Base-by-base conservation (phyloP, 2,329 filamentous ascomycete genomes). In the Thielaviopsis populi region DNA sequence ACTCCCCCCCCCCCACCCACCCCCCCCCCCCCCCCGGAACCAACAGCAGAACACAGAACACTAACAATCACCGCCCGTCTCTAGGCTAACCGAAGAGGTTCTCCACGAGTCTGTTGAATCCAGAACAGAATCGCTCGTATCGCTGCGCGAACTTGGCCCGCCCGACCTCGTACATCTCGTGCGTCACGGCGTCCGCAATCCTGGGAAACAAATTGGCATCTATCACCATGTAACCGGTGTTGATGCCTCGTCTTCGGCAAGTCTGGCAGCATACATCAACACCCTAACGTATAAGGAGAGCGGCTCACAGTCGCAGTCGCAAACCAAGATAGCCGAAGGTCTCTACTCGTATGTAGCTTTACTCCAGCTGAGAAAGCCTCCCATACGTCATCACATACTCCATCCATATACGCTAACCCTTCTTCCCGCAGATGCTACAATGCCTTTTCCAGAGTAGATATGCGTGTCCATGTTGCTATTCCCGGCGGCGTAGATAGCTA, bases 211-310 rank as follows among this genome's bases (percentile, higher is more conserved):
- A 88, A 86, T 85, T 67, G 94, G 94, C 66, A 86, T 96, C 64
- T 99, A 99, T 73, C 94, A 99, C 74, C 94, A 99, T 84, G 91
- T 96, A 69, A 96, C 91, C 46, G 94, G 94, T 67, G 86, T 96
- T 72, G 94, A 99, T 76, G 94, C 94, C 59, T 99, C 94, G 1
- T 97, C 94, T 6, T 97, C 94, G 10, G 94, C 94, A 66, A 97
- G 92, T 76, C 78, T 99, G 66, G 94, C 94, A 48, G 94, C 94
- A 69, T 99, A 99, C 75, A 95, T 99, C 76, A 99, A 97, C 75
- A 97, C 92, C 46, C 80, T 99, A 66, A 96, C 91, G 56, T 95
- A 96, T 76, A 87, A 87, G 68, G 88, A 92, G 63, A 54, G 56
- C 15, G 84, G 87, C 68, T 88, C 92, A 68, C 80, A 80, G 64